Percentiles rank a stretch among this genome's conserved stretches.
Evolutionary conservation across 768 basidiomycete genomes (phyloP).

Genomic region (Boletus reticuloceps): DNA sequence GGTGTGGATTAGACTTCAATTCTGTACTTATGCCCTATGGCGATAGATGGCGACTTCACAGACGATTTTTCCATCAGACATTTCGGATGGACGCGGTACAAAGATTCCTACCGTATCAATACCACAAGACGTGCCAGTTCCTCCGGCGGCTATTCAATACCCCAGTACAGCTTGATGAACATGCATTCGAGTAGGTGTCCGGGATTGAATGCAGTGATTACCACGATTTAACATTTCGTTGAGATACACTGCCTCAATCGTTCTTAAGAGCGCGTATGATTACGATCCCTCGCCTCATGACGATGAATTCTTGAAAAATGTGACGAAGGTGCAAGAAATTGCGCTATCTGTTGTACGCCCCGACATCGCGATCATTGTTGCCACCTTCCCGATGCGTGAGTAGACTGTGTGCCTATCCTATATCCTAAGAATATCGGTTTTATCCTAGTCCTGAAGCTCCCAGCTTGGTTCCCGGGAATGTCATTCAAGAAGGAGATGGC

Average conservation of each 20-base stretch:
- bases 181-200: conserved; percentile 20
- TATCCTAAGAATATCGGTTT: too few relatives aligned
- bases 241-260: conserved; percentile 7
- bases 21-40: conserved; percentile 9
- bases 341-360: background rate
- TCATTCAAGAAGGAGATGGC: conserved; percentile 2
- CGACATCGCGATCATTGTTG: conserved; percentile 2
- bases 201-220: conserved; percentile 14
- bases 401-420: background rate
- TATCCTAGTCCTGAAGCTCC: conserved; percentile 8
- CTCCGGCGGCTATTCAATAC: conserved; percentile 30
- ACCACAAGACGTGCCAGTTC: conserved; percentile 27
- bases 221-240: background rate
- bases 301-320: conserved; percentile 2
- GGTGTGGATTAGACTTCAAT: conserved; percentile 12
- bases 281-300: conserved; percentile 6
- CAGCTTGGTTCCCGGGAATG: conserved; percentile 12
- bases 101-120: conserved; percentile 27
- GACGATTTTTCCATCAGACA: conserved; percentile 25
- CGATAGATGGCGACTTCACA: conserved; percentile 1
- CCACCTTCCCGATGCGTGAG: conserved; percentile 6
- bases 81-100: conserved; percentile 13
- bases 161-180: conserved; percentile 21
- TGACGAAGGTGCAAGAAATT: background rate
- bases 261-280: conserved; percentile 8